phyloP scores from a whole-genome alignment of 768 basidiomycete genomes.

The Auriscalpium microsporum region DNA sequence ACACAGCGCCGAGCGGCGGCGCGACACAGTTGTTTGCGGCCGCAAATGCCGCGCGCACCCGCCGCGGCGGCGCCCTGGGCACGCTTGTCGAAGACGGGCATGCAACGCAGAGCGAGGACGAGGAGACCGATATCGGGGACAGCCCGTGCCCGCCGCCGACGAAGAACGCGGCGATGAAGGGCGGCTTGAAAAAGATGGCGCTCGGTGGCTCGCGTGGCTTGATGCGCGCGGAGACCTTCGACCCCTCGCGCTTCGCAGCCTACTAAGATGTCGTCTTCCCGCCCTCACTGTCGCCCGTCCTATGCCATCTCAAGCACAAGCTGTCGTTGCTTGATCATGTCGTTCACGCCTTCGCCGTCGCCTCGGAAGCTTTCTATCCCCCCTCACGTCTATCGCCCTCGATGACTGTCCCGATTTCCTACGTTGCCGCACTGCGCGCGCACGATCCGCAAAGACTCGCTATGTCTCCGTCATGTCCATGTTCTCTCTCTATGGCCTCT shows the following conservation, averaged over 20 bases:
- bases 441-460: background rate
- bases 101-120: conserved; percentile 59
- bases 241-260: conserved; percentile 42
- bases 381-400: background rate
- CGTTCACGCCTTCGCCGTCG: background rate
- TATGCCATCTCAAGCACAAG: background rate
- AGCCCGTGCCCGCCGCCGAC: conserved; percentile 82
- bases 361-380: background rate
- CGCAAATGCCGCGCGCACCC: conserved; percentile 56
- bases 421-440: background rate
- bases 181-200: conserved; percentile 38
- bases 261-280: background rate
- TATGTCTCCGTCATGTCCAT: background rate
- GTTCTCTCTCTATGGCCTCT: background rate
- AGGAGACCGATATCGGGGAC: conserved; percentile 71
- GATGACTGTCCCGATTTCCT: background rate
- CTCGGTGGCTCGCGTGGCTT: conserved; percentile 29
- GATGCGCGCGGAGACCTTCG: conserved; percentile 61
- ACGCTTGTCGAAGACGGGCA: conserved; percentile 63
- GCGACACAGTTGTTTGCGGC: conserved; percentile 51
- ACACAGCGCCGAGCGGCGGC: conserved; percentile 50
- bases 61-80: conserved; percentile 43
- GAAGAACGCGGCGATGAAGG: conserved; percentile 46
- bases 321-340: background rate
- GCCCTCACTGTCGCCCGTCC: background rate